Evolutionary conservation across 2,329 filamentous ascomycete genomes (phyloP), one percentile per base, ranked within the genome.

Genomic region (Cladosporium austrohemisphaericum): DNA sequence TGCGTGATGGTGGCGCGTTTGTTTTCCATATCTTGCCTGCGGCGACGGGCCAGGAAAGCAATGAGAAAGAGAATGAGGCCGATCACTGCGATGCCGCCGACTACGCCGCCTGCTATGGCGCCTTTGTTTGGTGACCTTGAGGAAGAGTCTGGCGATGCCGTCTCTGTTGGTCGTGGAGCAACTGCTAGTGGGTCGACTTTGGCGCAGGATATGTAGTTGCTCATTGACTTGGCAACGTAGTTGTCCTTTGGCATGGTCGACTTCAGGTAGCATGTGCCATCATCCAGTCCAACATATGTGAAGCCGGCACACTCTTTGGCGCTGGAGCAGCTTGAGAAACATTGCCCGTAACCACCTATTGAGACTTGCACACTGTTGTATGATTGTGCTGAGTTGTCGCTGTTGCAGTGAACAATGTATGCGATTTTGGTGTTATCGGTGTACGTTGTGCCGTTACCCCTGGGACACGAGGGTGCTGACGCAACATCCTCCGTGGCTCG

Each of bases 251-350:
- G 55, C 29, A 62, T 53, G 3, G 48, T 41, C 5, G 49, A 40
- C 18, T 64, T 63, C 8, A 64, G 44, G 43, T 58, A 63, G 53
- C 62, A 64, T n/a, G 23, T 53, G 3, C 62, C 62, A 16, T 41
- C 49, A 8, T 61, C 57, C 5, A 51, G 32, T 2, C 62, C 62
- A 6, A 58, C 53, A 31, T 56, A 65, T 0, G 59, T 59, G 51
- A 65, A 64, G 4, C 62, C 62, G 3, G 53, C 58, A 31, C 62
- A 64, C 5, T 52, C 50, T 8, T 36, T 32, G 5, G 54, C 28
- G 4, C 32, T 35, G 8, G 61, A 62, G 48, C 62, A 65, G 8
- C 56, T 55, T 4, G 59, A 55, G 49, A 64, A 65, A 48, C 62
- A 65, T 35, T 60, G 51, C 10, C 47, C 52, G 32, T 64, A 65